Evolutionary conservation across 148 eudicot species (phyloP).

Genomic region (Talinum fruticosum): DNA sequence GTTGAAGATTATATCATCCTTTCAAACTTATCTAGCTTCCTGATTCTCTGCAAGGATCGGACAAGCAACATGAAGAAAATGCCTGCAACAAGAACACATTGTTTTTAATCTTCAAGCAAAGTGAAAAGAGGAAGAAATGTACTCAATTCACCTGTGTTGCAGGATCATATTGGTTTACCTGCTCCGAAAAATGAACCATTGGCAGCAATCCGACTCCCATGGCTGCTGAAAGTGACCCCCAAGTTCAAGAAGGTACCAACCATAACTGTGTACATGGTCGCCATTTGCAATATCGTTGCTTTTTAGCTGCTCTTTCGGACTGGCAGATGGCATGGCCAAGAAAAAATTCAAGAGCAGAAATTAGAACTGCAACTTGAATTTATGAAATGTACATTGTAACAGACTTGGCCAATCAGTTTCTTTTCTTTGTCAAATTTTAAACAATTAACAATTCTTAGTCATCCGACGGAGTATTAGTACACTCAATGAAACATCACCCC

Average conservation of each 20-base stretch:
- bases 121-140: neutral
- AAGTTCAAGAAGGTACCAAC: conserved; percentile 82
- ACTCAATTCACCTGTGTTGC: neutral
- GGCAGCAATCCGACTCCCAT: conserved; percentile 61
- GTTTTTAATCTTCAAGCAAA: neutral
- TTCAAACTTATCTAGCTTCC: conserved; percentile 86
- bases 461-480: no score
- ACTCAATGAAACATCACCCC: no score
- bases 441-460: no score
- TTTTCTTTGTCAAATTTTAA: no score
- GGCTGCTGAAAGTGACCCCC: conserved; percentile 67
- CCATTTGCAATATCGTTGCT: conserved; percentile 91
- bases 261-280: conserved; percentile 84
- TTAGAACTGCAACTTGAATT: neutral
- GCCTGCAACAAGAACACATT: conserved; percentile 42
- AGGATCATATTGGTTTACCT: conserved; percentile 36
- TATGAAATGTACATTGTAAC: neutral
- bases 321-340: conserved; percentile 16
- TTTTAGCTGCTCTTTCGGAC: conserved; percentile 99
- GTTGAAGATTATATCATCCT: conserved; percentile 49
- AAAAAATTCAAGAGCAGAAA: neutral
- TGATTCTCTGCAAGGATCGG: conserved; percentile 90
- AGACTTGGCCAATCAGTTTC: no score
- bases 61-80: conserved; percentile 60
- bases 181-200: conserved; percentile 84